Evolutionary conservation across 2,329 filamentous ascomycete species (phyloP).

Genomic region (Zalaria sp.): DNA sequence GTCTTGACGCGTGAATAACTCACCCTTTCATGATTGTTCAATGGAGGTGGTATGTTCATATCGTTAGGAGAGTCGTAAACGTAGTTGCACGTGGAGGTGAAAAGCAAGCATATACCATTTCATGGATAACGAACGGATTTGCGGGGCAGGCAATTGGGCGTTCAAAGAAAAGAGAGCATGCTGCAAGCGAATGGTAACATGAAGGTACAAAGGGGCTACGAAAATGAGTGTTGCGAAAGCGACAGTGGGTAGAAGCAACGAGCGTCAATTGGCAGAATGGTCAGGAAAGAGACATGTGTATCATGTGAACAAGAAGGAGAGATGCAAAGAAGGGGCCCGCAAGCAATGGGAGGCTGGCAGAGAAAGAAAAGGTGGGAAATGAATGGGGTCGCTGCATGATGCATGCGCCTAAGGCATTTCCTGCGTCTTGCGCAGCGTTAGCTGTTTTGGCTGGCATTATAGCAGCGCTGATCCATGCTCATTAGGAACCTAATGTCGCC

Average conservation of each 20-base stretch:
- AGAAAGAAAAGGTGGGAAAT: background rate
- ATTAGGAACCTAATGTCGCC: no score
- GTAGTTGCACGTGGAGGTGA: background rate
- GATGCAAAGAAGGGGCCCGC: background rate
- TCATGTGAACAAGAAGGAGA: background rate
- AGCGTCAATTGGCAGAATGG: background rate
- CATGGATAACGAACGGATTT: background rate
- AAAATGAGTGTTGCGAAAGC: background rate
- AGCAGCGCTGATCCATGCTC: no score
- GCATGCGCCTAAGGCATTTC: background rate
- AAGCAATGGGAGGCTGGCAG: background rate
- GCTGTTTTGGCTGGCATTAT: background rate
- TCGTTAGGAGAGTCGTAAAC: background rate
- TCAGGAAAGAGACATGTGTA: background rate
- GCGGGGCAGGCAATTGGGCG: background rate
- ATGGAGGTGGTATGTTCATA: conserved; percentile 15
- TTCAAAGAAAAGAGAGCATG: background rate
- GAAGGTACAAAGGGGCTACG: background rate
- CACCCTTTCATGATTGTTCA: conserved; percentile 35
- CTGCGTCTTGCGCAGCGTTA: background rate
- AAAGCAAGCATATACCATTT: background rate
- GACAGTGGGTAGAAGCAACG: background rate
- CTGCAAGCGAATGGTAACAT: background rate
- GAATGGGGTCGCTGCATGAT: background rate
- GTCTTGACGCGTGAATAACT: conserved; percentile 4